A percentile compares a stretch with the other conserved stretches of the same genome.
Evolutionary conservation across 768 basidiomycete species (phyloP).

Genomic region (Suillus cothurnatus): DNA sequence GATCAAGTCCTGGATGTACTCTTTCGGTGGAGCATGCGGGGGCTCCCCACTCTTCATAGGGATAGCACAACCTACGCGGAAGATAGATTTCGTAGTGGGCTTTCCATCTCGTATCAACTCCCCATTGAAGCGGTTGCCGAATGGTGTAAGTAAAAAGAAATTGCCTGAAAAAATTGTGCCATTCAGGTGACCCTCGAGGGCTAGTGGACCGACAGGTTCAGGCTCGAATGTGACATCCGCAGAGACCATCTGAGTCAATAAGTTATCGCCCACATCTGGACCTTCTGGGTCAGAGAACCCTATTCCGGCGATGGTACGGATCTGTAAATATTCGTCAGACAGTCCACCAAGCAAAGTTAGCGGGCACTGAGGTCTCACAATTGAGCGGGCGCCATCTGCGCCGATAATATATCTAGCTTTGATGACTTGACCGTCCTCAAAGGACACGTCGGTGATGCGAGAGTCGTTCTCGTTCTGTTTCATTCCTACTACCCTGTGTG

Average conservation of each 20-base stretch:
- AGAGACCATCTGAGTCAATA: constrained; percentile 42
- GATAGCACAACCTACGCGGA: constrained; percentile 42
- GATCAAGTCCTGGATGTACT: constrained; percentile 6
- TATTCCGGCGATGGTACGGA: constrained; percentile 44
- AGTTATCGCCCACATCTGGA: constrained; percentile 15
- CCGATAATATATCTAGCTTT: constrained; percentile 49
- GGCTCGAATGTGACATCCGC: constrained; percentile 48
- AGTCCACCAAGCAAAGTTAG: neutral
- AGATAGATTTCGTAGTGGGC: constrained; percentile 20
- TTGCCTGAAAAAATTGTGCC: constrained; percentile 27
- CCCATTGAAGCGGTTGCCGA: constrained; percentile 23
- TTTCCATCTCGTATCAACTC: neutral
- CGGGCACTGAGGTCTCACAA: constrained; percentile 31
- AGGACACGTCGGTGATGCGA: constrained; percentile 40
- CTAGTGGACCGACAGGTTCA: constrained; percentile 17
- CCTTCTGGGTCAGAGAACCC: constrained; percentile 47
- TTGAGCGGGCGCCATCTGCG: constrained; percentile 52
- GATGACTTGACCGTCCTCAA: constrained; percentile 48
- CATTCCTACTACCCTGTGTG: constrained; percentile 42
- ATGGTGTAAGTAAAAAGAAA: constrained; percentile 35
- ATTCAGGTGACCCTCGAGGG: constrained; percentile 16
- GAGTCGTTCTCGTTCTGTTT: constrained; percentile 28
- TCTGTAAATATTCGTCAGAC: constrained; percentile 26
- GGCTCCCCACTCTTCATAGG: constrained; percentile 31
- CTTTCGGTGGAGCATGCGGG: constrained; percentile 21